Percentiles rank a stretch among this genome's conserved stretches.
These are phyloP conservation scores for Volvox reticuliferus DNA, from an alignment of 139 green algal genomes.

Conservation along the genomic window DNA sequence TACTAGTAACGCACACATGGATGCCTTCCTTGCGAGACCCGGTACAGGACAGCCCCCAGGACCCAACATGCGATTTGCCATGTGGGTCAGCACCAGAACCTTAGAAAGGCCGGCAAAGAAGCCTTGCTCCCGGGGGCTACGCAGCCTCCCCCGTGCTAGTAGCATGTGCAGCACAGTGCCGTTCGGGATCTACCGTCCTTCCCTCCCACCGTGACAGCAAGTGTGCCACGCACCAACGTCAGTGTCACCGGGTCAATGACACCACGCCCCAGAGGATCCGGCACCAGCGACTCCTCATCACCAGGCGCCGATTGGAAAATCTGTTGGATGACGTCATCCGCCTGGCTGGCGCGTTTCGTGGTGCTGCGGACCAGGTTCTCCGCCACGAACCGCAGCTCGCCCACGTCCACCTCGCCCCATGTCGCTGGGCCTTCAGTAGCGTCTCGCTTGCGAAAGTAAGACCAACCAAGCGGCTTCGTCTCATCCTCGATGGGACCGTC, in stretches of 20 bases:
- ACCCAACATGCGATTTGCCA: no score
- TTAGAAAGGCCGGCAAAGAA: no score
- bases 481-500: constrained; percentile 14
- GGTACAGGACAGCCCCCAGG: no score
- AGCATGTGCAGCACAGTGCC: no score
- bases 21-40: no score
- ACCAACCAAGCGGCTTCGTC: constrained; percentile 41
- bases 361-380: constrained; percentile 40
- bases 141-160: no score
- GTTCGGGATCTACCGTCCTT: no score
- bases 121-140: no score
- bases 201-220: no score
- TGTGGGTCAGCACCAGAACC: no score
- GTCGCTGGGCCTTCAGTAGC: constrained; percentile 8
- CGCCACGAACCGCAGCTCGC: constrained; percentile 39
- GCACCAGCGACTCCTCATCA: background rate
- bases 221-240: constrained; percentile 11
- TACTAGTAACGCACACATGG: no score
- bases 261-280: constrained; percentile 50
- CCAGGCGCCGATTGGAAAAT: constrained; percentile 13
- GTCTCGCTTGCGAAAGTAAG: constrained; percentile 34
- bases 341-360: constrained; percentile 23
- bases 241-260: constrained; percentile 39
- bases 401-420: constrained; percentile 43
- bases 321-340: constrained; percentile 41